Evolutionary conservation across 2,329 filamentous ascomycete species (phyloP).

Genomic region (Xylariaceae sp.): DNA sequence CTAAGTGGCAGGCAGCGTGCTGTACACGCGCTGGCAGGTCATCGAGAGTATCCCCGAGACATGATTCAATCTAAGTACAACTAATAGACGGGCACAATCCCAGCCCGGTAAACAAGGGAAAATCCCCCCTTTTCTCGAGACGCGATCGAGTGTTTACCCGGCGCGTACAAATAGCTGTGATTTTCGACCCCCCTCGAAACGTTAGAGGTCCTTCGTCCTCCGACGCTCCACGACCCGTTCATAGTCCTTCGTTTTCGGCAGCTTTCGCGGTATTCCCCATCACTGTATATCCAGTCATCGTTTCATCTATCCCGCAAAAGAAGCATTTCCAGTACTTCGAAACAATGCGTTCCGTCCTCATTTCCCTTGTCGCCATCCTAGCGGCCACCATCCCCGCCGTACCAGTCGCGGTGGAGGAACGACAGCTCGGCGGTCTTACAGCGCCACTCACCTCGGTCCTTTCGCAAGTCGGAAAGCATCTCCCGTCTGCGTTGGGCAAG

Average conservation of each 20-base stretch:
- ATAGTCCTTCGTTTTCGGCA: background rate
- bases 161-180: conserved; percentile 17
- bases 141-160: background rate
- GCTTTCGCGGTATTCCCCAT: background rate
- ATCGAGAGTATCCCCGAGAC: conserved; percentile 9
- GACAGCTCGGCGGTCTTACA: conserved; percentile 11
- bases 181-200: background rate
- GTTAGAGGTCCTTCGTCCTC: background rate
- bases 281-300: background rate
- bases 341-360: conserved; percentile 13
- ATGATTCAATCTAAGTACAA: conserved; percentile 17
- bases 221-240: background rate
- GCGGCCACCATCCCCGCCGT: conserved; percentile 12
- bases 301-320: background rate
- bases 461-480: conserved; percentile 11
- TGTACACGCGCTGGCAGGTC: background rate
- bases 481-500: conserved; percentile 5
- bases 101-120: conserved; percentile 19
- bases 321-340: background rate
- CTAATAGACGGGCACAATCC: too few species aligned
- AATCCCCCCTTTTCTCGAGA: background rate
- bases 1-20: too few species aligned
- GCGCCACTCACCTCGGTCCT: conserved; percentile 13
- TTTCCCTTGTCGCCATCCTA: conserved; percentile 17
- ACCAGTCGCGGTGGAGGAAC: conserved; percentile 1